These are phyloP conservation scores for Pyrenochaeta sp. DNA, from an alignment of 2,329 filamentous ascomycete genomes.

Conservation along the genomic window DNA sequence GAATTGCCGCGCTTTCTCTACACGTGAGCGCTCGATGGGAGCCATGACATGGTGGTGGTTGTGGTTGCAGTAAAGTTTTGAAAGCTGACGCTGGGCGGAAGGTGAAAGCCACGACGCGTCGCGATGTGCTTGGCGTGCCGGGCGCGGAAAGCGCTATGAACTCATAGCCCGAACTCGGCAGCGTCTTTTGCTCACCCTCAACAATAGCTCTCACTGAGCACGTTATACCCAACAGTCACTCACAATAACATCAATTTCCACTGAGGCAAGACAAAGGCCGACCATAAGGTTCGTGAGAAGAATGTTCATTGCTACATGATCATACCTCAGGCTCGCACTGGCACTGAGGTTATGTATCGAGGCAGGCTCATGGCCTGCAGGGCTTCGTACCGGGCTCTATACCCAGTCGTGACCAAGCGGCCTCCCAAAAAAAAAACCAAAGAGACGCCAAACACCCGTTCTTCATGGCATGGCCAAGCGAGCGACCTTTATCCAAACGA, in stretches of 20 bases:
- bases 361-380: constrained; percentile 17
- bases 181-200: background rate
- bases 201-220: background rate
- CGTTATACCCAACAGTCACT: background rate
- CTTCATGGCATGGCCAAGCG: constrained; percentile 42
- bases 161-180: constrained; percentile 15
- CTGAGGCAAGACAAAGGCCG: background rate
- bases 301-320: constrained; percentile 30
- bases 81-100: constrained; percentile 35
- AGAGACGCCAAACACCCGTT: constrained; percentile 38
- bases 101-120: constrained; percentile 39
- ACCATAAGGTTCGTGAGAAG: constrained; percentile 9
- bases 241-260: constrained; percentile 5
- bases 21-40: constrained; percentile 50
- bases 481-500: constrained; percentile 41
- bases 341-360: constrained; percentile 30
- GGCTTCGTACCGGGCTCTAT: constrained; percentile 16
- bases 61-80: constrained; percentile 27
- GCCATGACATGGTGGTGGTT: constrained; percentile 43
- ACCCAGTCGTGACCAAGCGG: constrained; percentile 18
- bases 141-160: constrained; percentile 31
- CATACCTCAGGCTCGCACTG: constrained; percentile 40
- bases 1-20: constrained; percentile 58
- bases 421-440: constrained; percentile 7
- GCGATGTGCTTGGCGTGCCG: constrained; percentile 38